Percentiles rank a stretch among this genome's conserved stretches.
Evolutionary conservation across 345 rosid genomes (phyloP).

Genomic region (Brassica carinata): DNA sequence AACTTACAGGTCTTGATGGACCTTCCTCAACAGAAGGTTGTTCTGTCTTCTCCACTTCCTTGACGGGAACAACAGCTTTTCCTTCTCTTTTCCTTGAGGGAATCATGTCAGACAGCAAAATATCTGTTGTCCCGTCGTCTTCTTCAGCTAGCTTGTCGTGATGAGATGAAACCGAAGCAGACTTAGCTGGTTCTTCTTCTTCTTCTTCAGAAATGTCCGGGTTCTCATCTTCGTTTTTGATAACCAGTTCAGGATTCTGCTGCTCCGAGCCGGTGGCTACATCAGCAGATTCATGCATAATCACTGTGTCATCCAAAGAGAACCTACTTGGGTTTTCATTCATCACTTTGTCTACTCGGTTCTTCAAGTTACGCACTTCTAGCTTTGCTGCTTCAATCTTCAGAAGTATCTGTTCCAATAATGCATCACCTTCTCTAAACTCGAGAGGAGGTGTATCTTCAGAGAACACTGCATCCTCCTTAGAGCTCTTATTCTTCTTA

Average conservation of each 20-base stretch:
- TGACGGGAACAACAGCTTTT: constrained; percentile 41
- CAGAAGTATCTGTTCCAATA: constrained; percentile 56
- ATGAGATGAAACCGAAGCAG: constrained; percentile 41
- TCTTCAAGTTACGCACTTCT: constrained; percentile 52
- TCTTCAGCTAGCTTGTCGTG: constrained; percentile 33
- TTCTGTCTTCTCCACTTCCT: constrained; percentile 29
- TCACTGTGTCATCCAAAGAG: constrained; percentile 51
- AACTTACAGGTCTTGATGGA: constrained; percentile 51
- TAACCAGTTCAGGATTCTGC: constrained; percentile 40
- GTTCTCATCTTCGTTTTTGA: constrained; percentile 45
- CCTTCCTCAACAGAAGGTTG: constrained; percentile 40
- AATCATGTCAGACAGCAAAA: constrained; percentile 43
- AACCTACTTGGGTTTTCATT: constrained; percentile 61
- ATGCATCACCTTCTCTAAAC: constrained; percentile 49
- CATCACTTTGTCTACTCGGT: constrained; percentile 61
- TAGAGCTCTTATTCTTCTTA: constrained; percentile 38
- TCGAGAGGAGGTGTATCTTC: constrained; percentile 51
- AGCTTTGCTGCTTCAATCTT: constrained; percentile 61
- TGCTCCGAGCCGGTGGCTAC: constrained; percentile 44
- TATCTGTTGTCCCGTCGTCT: constrained; percentile 34
- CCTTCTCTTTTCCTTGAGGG: constrained; percentile 50
- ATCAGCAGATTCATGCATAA: constrained; percentile 42
- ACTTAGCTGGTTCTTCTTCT: constrained; percentile 38
- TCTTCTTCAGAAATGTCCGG: constrained; percentile 40
- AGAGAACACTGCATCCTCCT: constrained; percentile 44